Percentiles rank a stretch among this genome's conserved stretches.
Conservation (phyloP, 495 filamentous ascomycete genomes). For the Hyphodiscus hymeniophilus region DNA sequence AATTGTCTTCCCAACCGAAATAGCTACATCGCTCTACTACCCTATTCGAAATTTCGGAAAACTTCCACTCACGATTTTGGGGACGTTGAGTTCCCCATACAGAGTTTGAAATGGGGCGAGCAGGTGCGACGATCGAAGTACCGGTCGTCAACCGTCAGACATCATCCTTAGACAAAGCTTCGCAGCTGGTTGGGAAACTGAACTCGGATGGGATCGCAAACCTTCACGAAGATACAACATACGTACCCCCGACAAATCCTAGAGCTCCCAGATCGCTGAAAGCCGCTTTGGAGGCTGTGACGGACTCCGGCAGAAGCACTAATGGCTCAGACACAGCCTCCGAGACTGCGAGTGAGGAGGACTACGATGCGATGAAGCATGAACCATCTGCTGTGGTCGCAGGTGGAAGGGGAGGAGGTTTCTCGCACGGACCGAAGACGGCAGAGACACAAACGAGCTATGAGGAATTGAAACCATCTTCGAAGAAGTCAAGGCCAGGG, state of each 20-base stretch:
- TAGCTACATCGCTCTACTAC: too few species aligned
- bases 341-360: conserved; percentile 24
- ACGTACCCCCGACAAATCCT: neutral
- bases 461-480: conserved; percentile 4
- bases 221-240: conserved; percentile 3
- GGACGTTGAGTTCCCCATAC: neutral
- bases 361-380: conserved; percentile 26
- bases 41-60: too few species aligned
- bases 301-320: neutral
- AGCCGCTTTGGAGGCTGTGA: conserved; percentile 8
- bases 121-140: neutral
- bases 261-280: conserved; percentile 15
- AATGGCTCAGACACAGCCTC: conserved; percentile 7
- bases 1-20: too few species aligned
- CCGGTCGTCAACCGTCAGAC: conserved; percentile 3
- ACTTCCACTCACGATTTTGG: neutral
- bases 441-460: neutral
- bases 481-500: conserved; percentile 2
- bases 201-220: conserved; percentile 15
- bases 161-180: conserved; percentile 9
- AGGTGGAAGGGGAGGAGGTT: conserved; percentile 18
- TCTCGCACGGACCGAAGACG: conserved; percentile 1
- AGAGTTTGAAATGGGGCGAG: conserved; percentile 6
- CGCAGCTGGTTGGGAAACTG: conserved; percentile 17
- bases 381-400: conserved; percentile 17